Percentiles rank a stretch among this genome's conserved stretches.
phyloP scores from a whole-genome alignment of 768 basidiomycete genomes.

The Ephemerocybe angulata region DNA sequence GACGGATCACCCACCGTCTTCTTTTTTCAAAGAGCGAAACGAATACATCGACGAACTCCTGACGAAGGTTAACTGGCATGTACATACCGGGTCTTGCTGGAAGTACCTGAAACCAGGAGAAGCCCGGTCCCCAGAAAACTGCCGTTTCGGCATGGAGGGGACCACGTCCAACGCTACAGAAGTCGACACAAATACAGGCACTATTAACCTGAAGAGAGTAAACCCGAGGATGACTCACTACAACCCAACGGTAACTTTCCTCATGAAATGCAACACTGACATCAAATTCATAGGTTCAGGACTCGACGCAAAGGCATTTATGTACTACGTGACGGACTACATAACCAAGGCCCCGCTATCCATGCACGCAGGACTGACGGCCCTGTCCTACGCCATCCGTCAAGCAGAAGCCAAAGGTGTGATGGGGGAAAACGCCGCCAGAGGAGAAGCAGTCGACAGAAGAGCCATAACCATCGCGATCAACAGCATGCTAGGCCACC shows the following conservation, averaged over 20 bases:
- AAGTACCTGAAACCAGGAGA: neutral
- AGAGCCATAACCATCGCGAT: slow-evolving; percentile 2
- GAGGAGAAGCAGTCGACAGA: slow-evolving; percentile 11
- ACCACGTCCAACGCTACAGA: neutral
- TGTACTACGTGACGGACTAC: slow-evolving; percentile 14
- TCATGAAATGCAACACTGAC: slow-evolving; percentile 8
- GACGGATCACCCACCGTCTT: neutral
- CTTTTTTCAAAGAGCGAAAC: neutral
- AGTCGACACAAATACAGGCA: neutral
- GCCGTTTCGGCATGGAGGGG: neutral
- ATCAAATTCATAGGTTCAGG: slow-evolving; percentile 9
- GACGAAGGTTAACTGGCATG: neutral
- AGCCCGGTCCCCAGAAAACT: neutral
- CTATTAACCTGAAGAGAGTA: neutral
- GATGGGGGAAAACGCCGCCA: neutral
- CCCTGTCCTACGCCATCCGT: neutral
- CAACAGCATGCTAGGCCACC: slow-evolving; percentile 10
- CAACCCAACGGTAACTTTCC: neutral
- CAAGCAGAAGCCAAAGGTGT: neutral
- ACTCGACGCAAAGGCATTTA: neutral
- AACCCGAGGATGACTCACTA: neutral
- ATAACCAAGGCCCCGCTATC: slow-evolving; percentile 9
- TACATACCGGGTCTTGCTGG: neutral
- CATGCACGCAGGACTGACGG: slow-evolving; percentile 1
- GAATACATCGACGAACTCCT: neutral